A percentile compares a stretch with the other conserved stretches of the same genome.
Conservation (phyloP, 1,284 basidiomycete species). For the Irpex sp. region DNA sequence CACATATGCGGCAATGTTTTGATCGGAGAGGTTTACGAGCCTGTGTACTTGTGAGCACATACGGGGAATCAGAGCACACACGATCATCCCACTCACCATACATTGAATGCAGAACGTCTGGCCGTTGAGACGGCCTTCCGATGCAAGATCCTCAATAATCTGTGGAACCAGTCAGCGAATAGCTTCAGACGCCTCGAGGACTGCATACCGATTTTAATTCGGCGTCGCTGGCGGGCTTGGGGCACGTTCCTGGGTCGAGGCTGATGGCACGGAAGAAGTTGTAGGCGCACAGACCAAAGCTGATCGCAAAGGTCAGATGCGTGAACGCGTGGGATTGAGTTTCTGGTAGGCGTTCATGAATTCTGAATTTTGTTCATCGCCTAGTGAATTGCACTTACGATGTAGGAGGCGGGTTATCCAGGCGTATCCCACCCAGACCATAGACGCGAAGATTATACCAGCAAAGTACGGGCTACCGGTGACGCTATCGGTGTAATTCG, state of each 20-base stretch:
- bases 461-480: conserved; percentile 87
- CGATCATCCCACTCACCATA: conserved; percentile 52
- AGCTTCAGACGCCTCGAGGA: neutral
- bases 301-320: conserved; percentile 75
- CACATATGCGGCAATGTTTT: conserved; percentile 93
- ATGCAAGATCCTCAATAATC: conserved; percentile 88
- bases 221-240: conserved; percentile 72
- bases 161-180: conserved; percentile 26
- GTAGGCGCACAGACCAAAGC: conserved; percentile 73
- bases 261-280: conserved; percentile 90
- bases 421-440: conserved; percentile 84
- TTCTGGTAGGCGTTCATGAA: conserved; percentile 36
- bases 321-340: conserved; percentile 72
- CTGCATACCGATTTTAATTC: conserved; percentile 75
- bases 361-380: neutral
- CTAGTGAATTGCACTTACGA: conserved; percentile 40
- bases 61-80: neutral
- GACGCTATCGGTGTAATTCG: conserved; percentile 74
- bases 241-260: conserved; percentile 89
- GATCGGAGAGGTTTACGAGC: conserved; percentile 89
- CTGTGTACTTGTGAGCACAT: conserved; percentile 31
- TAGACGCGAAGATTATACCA: conserved; percentile 83
- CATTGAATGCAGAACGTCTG: conserved; percentile 96
- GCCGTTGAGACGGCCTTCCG: conserved; percentile 86
- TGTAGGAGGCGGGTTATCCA: conserved; percentile 78